Evolutionary conservation across 139 green algal species (phyloP).

Genomic region (Ettlia oleoabundans): DNA sequence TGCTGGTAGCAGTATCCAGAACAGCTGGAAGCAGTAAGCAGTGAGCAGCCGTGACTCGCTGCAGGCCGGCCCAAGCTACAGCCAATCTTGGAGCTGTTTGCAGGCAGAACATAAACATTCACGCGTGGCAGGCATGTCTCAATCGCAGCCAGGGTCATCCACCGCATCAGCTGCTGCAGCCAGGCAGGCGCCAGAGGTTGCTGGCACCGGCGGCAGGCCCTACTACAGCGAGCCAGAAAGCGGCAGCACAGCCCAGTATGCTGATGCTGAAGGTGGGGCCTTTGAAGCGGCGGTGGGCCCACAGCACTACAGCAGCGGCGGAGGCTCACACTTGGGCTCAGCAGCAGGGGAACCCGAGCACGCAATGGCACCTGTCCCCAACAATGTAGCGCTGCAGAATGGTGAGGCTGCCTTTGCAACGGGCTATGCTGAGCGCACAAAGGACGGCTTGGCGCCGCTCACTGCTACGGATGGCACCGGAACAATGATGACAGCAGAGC

Average conservation of each 20-base stretch:
- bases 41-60: background rate
- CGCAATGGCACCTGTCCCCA: no score
- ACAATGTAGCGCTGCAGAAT: no score
- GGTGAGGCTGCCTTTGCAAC: no score
- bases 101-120: no score
- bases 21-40: no score
- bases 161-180: background rate
- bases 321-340: no score
- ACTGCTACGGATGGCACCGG: background rate
- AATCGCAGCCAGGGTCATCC: slow-evolving; percentile 13
- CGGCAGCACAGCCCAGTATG: background rate
- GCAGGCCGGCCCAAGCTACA: background rate
- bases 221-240: background rate
- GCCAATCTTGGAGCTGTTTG: background rate
- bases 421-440: no score
- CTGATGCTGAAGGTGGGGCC: background rate
- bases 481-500: background rate
- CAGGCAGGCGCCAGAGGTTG: background rate
- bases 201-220: background rate
- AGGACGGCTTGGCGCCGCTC: no score
- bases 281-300: background rate
- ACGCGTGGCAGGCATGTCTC: slow-evolving; percentile 7
- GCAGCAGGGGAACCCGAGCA: no score
- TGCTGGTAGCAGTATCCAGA: no score
- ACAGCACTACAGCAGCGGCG: background rate